These are phyloP conservation scores for Coniferiporia sulphurascens DNA, from an alignment of 1,284 basidiomycete genomes.

Conservation along the genomic window DNA sequence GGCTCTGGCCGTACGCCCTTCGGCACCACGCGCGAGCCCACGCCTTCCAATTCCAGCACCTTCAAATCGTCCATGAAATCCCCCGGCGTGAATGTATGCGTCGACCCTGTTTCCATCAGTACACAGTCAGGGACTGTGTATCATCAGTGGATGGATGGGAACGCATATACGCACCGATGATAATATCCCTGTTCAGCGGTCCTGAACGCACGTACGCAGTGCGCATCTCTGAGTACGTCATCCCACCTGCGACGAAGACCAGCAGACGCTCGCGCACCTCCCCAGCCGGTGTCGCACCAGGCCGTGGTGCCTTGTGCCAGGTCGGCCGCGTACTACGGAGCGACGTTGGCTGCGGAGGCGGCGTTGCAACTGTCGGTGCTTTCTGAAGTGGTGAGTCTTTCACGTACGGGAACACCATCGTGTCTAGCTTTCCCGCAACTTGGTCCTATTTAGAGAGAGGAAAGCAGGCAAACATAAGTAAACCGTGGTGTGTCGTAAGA, in stretches of 20 bases:
- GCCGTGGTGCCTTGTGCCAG: conserved; percentile 73
- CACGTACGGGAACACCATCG: conserved; percentile 83
- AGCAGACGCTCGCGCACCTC: conserved; percentile 80
- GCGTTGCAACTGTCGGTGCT: conserved; percentile 32
- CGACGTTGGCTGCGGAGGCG: conserved; percentile 56
- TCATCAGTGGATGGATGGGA: neutral
- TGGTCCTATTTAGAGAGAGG: conserved; percentile 59
- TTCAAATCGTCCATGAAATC: conserved; percentile 85
- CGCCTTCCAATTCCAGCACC: conserved; percentile 74
- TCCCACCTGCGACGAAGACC: conserved; percentile 91
- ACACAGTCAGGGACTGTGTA: neutral
- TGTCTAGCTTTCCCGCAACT: conserved; percentile 73
- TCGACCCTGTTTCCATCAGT: conserved; percentile 62
- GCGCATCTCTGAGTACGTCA: conserved; percentile 95
- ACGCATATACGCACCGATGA: conserved; percentile 67
- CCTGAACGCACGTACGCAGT: conserved; percentile 80
- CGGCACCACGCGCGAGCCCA: conserved; percentile 67
- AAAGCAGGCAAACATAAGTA: conserved; percentile 23
- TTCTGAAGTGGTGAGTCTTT: conserved; percentile 72
- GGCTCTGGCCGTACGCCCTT: conserved; percentile 62
- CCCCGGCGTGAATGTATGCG: conserved; percentile 81
- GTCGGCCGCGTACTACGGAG: conserved; percentile 81
- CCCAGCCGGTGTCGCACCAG: conserved; percentile 28
- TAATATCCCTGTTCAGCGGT: conserved; percentile 80
- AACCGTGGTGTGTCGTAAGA: neutral